Evolutionary conservation across 1,284 basidiomycete species (phyloP).

Genomic region (Cystobasidium slooffiae): DNA sequence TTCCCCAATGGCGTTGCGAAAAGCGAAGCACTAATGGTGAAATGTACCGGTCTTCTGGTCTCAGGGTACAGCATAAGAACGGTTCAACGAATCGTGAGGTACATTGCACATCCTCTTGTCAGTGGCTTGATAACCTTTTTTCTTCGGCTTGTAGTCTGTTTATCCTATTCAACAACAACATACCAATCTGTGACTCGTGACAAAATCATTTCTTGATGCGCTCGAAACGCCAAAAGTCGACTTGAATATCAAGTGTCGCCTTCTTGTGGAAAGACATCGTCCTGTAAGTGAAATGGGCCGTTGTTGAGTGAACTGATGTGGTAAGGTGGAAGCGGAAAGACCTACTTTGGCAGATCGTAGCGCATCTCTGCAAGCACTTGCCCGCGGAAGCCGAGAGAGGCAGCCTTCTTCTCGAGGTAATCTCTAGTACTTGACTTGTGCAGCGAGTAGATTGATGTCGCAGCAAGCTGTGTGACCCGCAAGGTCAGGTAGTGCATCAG

Average conservation of each 20-base stretch:
- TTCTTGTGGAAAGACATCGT: constrained; percentile 54
- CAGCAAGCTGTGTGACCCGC: constrained; percentile 46
- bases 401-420: constrained; percentile 50
- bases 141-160: too few relatives aligned
- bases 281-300: constrained; percentile 46
- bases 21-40: too few relatives aligned
- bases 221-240: constrained; percentile 32
- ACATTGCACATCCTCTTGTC: too few relatives aligned
- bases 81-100: too few relatives aligned
- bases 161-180: background rate
- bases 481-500: background rate
- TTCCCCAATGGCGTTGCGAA: too few relatives aligned
- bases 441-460: constrained; percentile 51
- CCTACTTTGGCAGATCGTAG: constrained; percentile 34
- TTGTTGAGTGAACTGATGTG: constrained; percentile 8
- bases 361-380: constrained; percentile 53
- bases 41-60: too few relatives aligned
- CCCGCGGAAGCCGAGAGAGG: constrained; percentile 50
- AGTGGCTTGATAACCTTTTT: too few relatives aligned
- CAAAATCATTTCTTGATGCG: constrained; percentile 22
- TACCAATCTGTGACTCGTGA: background rate
- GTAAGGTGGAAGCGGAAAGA: background rate
- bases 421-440: constrained; percentile 53
- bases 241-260: constrained; percentile 50
- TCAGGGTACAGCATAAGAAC: too few relatives aligned